These are phyloP conservation scores for Arabidopsis lyrata DNA, from an alignment of 441 rosid species.

Conservation along the genomic window DNA sequence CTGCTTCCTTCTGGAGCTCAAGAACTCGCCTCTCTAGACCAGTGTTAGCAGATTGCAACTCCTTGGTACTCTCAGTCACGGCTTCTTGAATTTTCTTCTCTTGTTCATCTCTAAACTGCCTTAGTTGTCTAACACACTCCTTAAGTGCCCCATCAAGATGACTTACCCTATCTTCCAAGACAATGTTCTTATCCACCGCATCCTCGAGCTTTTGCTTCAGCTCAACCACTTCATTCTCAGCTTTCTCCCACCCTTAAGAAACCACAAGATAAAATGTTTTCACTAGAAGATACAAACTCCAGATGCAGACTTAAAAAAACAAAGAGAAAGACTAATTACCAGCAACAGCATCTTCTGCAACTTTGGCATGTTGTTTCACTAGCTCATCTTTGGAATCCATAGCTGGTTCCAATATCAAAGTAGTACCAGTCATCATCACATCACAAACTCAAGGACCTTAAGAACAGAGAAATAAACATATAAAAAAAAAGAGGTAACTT, in stretches of 20 bases:
- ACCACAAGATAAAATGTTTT: neutral
- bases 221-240: constrained; percentile 72
- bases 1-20: constrained; percentile 38
- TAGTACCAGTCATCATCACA: neutral
- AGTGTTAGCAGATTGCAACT: constrained; percentile 64
- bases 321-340: constrained; percentile 50
- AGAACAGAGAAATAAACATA: neutral
- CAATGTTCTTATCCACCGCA: constrained; percentile 52
- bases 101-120: constrained; percentile 79
- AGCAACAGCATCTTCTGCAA: constrained; percentile 96
- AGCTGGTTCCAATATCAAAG: neutral
- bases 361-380: constrained; percentile 88
- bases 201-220: constrained; percentile 76
- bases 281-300: neutral
- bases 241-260: constrained; percentile 83
- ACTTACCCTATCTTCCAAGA: constrained; percentile 68
- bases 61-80: constrained; percentile 54
- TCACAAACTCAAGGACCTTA: neutral
- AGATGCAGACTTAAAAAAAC: neutral
- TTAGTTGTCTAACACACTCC: constrained; percentile 90
- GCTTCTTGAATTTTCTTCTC: constrained; percentile 66
- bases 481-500: neutral
- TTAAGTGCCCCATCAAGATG: constrained; percentile 93
- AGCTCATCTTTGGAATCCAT: constrained; percentile 65
- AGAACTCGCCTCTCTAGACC: constrained; percentile 59